phyloP scores from a whole-genome alignment of 352 stramenopile species.

The Pythium vanterpoolii region DNA sequence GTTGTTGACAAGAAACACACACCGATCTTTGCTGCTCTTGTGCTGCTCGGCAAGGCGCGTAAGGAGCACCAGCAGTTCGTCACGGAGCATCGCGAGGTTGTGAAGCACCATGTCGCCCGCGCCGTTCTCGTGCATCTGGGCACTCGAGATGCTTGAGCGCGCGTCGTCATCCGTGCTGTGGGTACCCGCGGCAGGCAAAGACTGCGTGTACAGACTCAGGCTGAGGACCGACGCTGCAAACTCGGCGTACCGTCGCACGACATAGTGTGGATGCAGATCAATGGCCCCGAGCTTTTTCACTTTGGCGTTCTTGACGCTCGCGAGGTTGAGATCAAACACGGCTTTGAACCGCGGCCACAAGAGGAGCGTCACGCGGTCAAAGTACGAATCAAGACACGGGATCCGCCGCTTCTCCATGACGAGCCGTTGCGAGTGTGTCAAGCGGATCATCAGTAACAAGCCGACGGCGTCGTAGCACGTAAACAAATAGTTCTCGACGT shows the following conservation, averaged over 20 bases:
- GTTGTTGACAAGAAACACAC: conserved; percentile 99
- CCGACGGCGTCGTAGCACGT: conserved; percentile 96
- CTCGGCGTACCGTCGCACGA: conserved; percentile 95
- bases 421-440: conserved; percentile 87
- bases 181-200: conserved; percentile 14
- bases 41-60: conserved; percentile 91
- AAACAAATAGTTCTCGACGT: conserved; percentile 98
- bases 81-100: conserved; percentile 83
- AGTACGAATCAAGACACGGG: conserved; percentile 94
- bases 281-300: conserved; percentile 90
- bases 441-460: conserved; percentile 98
- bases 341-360: conserved; percentile 97
- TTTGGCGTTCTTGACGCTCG: conserved; percentile 88
- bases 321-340: conserved; percentile 95
- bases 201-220: conserved; percentile 79
- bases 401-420: conserved; percentile 86
- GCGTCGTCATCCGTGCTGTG: conserved; percentile 25
- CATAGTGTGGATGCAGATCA: conserved; percentile 96
- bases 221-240: conserved; percentile 96
- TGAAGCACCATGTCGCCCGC: conserved; percentile 93
- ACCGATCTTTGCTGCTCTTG: conserved; percentile 90
- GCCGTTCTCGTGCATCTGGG: conserved; percentile 79
- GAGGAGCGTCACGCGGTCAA: conserved; percentile 94
- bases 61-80: conserved; percentile 79
- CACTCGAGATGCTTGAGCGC: conserved; percentile 41